Conservation (phyloP, 2,329 filamentous ascomycete species). For the Pestalotiopsis sp. region DNA sequence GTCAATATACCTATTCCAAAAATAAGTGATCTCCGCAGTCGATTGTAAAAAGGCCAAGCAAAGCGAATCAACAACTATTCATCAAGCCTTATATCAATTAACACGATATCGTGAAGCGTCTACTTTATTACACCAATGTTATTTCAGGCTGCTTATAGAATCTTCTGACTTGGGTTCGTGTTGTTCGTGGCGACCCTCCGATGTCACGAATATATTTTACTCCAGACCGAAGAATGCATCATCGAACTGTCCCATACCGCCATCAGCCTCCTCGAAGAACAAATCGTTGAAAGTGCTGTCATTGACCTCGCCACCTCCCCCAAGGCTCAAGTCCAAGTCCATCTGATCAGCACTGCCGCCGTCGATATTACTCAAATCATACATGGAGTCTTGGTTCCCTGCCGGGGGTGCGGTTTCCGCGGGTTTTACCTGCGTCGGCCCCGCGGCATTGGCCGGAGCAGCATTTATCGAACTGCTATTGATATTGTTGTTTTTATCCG, state of each 20-base stretch:
- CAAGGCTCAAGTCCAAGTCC: constrained; percentile 43
- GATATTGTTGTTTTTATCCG: constrained; percentile 17
- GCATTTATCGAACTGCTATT: neutral
- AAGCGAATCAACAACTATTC: too few species aligned
- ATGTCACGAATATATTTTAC: constrained; percentile 4
- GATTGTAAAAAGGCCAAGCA: too few species aligned
- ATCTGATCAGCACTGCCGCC: constrained; percentile 36
- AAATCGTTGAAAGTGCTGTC: constrained; percentile 54
- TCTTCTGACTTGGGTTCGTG: too few species aligned
- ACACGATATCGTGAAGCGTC: too few species aligned
- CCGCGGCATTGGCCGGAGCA: constrained; percentile 13
- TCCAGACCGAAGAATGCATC: constrained; percentile 47
- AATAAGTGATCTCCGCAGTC: too few species aligned
- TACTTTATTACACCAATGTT: too few species aligned
- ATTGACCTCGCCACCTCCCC: constrained; percentile 35
- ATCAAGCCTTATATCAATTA: too few species aligned
- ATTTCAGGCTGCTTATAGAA: too few species aligned
- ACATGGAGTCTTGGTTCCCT: constrained; percentile 48
- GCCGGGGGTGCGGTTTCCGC: constrained; percentile 14
- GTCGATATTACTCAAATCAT: constrained; percentile 43
- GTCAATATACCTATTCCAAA: too few species aligned
- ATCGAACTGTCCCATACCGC: constrained; percentile 51
- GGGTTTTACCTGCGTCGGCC: constrained; percentile 17
- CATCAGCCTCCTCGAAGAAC: constrained; percentile 44
- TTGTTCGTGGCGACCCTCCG: neutral